phyloP scores from a whole-genome alignment of 1,139 yeast species.

The Protomyces inouyei region DNA sequence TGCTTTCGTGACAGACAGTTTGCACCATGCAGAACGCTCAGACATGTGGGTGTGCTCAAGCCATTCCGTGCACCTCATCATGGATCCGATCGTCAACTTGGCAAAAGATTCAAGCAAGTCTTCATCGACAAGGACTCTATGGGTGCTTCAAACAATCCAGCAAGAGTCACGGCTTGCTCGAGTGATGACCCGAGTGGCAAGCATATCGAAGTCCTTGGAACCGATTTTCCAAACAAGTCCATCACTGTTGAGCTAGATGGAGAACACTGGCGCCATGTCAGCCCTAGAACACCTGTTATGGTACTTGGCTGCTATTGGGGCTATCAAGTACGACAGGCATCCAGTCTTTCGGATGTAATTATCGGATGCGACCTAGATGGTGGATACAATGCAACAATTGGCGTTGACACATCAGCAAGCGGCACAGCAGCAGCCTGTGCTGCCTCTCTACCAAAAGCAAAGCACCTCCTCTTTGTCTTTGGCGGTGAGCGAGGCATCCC shows the following conservation, averaged over 20 bases:
- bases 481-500: slow-evolving; percentile 28
- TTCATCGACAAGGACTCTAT: slow-evolving; percentile 19
- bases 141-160: background rate
- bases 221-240: slow-evolving; percentile 6
- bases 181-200: slow-evolving; percentile 22
- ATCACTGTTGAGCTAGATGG: background rate
- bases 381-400: slow-evolving; percentile 19
- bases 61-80: slow-evolving; percentile 29
- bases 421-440: background rate
- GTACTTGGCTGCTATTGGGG: slow-evolving; percentile 31
- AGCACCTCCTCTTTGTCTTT: slow-evolving; percentile 29
- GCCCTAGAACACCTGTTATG: slow-evolving; percentile 28
- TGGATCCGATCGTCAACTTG: slow-evolving; percentile 10
- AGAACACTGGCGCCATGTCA: background rate
- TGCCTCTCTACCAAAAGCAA: slow-evolving; percentile 2
- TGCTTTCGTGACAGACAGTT: slow-evolving; percentile 26
- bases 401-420: slow-evolving; percentile 4
- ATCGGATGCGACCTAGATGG: slow-evolving; percentile 24
- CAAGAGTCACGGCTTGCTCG: slow-evolving; percentile 11
- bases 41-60: slow-evolving; percentile 27
- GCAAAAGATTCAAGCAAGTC: background rate
- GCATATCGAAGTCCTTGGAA: slow-evolving; percentile 17
- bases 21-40: slow-evolving; percentile 26
- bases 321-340: slow-evolving; percentile 28
- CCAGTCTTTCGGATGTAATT: slow-evolving; percentile 28